A percentile compares a stretch with the other conserved stretches of the same genome.
These are phyloP conservation scores for Fraxinus xanthoxyloides DNA, from an alignment of 305 asterid species.

Conservation along the genomic window DNA sequence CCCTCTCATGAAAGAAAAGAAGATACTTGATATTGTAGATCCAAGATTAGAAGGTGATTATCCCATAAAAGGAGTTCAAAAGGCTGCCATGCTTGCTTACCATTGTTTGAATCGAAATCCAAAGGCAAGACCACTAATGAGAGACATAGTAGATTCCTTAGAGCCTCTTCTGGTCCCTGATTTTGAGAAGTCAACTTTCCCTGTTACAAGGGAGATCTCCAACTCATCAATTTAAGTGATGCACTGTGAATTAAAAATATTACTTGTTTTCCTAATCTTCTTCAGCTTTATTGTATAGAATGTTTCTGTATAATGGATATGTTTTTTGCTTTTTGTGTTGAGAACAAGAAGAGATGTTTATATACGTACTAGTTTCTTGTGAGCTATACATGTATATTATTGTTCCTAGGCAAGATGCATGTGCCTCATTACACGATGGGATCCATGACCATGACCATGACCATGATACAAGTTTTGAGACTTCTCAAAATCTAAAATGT, in stretches of 20 bases:
- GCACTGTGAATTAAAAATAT: neutral
- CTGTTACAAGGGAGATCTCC: neutral
- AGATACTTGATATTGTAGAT: slow-evolving; percentile 65
- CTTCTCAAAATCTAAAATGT: neutral
- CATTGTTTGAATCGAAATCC: slow-evolving; percentile 87
- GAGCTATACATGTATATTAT: neutral
- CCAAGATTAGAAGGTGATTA: slow-evolving; percentile 73
- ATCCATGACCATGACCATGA: neutral
- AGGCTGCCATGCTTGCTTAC: slow-evolving; percentile 91
- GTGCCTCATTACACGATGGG: neutral
- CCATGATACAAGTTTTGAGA: neutral
- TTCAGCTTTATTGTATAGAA: neutral
- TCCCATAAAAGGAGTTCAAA: slow-evolving; percentile 67
- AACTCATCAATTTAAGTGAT: neutral
- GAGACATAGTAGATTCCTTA: slow-evolving; percentile 80
- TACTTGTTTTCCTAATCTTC: neutral
- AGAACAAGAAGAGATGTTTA: neutral
- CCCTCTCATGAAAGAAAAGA: slow-evolving; percentile 65
- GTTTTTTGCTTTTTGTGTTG: neutral
- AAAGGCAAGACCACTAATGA: slow-evolving; percentile 82
- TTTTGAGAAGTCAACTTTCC: slow-evolving; percentile 33
- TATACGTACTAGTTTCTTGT: neutral
- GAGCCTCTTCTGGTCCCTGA: slow-evolving; percentile 70
- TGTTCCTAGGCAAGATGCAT: neutral
- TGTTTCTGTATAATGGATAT: neutral